phyloP scores from a whole-genome alignment of 163 green algal genomes.

The Chlorella variabilis region DNA sequence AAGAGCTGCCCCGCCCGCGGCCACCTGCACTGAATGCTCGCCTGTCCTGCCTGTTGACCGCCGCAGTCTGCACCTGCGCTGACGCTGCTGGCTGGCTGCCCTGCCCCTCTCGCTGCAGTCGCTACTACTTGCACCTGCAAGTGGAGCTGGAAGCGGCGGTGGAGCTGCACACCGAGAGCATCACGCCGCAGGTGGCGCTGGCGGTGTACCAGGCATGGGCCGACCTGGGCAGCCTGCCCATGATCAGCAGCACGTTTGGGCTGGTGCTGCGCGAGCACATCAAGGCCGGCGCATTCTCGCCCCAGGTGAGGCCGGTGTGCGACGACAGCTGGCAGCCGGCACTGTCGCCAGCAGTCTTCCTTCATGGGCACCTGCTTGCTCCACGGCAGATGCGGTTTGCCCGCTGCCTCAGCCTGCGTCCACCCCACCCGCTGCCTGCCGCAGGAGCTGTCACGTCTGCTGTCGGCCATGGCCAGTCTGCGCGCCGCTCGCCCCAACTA shows the following conservation, averaged over 20 bases:
- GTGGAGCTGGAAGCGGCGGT: conserved; percentile 19
- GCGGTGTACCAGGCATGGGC: conserved; percentile 22
- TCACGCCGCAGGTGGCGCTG: conserved; percentile 22
- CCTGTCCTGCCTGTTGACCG: background rate
- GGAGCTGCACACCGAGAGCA: conserved; percentile 19
- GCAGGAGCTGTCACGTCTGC: conserved; percentile 25
- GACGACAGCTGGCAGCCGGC: background rate
- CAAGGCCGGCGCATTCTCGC: conserved; percentile 20
- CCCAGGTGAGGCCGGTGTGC: conserved; percentile 2
- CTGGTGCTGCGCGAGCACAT: conserved; percentile 8
- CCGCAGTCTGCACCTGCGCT: too few species aligned
- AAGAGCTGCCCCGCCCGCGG: background rate
- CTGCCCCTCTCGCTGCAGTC: background rate
- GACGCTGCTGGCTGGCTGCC: too few species aligned
- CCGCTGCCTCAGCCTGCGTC: too few species aligned
- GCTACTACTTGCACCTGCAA: conserved; percentile 32
- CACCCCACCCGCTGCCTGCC: background rate
- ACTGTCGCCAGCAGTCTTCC: background rate
- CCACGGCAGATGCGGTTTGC: too few species aligned
- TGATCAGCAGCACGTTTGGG: conserved; percentile 27
- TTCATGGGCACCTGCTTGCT: too few species aligned
- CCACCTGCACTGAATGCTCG: too few species aligned
- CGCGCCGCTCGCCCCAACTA: background rate
- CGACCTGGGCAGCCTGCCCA: conserved; percentile 7
- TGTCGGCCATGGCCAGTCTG: background rate